These are phyloP conservation scores for Ehretia macrophylla DNA, from an alignment of 257 asterid species.

Conservation along the genomic window DNA sequence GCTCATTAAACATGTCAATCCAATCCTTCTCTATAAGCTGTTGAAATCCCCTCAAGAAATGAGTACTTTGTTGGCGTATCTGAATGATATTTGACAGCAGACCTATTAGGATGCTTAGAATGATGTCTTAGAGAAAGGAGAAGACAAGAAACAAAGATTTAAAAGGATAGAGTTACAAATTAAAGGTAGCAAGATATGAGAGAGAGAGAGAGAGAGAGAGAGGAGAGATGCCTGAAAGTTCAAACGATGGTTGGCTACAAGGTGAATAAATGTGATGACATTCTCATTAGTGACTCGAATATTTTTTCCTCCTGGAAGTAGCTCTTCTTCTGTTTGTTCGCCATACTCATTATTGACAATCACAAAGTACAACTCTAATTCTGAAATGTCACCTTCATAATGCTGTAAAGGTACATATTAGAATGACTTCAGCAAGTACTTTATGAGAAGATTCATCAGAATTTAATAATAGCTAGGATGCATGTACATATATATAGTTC, in stretches of 20 bases:
- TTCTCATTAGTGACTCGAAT: constrained; percentile 80
- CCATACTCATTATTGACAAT: constrained; percentile 90
- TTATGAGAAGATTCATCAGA: not conserved
- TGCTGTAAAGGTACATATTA: constrained; percentile 52
- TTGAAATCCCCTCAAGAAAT: constrained; percentile 91
- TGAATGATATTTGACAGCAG: constrained; percentile 31
- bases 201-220: constrained; percentile 4
- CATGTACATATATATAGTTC: not conserved
- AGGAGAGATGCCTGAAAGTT: constrained; percentile 64
- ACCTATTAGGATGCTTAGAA: not conserved
- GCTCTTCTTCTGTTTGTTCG: constrained; percentile 93
- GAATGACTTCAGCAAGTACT: not conserved
- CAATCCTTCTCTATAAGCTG: constrained; percentile 83
- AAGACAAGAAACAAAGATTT: not conserved
- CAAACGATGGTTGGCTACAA: constrained; percentile 90
- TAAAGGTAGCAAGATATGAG: not conserved
- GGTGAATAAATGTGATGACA: constrained; percentile 89
- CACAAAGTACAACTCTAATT: constrained; percentile 84
- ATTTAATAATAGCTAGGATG: not conserved
- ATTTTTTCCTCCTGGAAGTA: constrained; percentile 83
- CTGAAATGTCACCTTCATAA: constrained; percentile 67
- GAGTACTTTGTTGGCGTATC: constrained; percentile 94
- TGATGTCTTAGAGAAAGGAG: not conserved
- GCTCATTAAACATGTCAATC: constrained; percentile 98
- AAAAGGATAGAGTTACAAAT: not conserved